These are phyloP conservation scores for Dactylellina parvicollis DNA, from an alignment of 2,329 filamentous ascomycete species.

Conservation along the genomic window DNA sequence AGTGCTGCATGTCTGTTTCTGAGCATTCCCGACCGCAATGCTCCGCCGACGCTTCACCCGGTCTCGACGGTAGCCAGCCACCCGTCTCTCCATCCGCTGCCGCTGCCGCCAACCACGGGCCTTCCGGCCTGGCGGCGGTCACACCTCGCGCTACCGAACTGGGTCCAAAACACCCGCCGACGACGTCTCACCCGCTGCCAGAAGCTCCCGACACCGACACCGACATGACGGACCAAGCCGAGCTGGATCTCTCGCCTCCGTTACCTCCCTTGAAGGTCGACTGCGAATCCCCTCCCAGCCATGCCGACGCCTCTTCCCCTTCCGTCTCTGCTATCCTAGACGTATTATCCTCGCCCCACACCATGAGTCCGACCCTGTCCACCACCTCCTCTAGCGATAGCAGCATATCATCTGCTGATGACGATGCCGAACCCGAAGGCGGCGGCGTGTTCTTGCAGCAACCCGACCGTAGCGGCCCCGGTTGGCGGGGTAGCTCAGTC, in stretches of 20 bases:
- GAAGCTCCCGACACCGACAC: slow-evolving; percentile 29
- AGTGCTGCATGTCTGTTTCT: slow-evolving; percentile 51
- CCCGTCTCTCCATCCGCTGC: slow-evolving; percentile 3
- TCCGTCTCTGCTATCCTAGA: slow-evolving; percentile 14
- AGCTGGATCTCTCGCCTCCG: slow-evolving; percentile 26
- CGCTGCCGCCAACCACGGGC: slow-evolving; percentile 2
- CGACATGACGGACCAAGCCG: slow-evolving; percentile 9
- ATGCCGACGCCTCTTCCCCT: slow-evolving; percentile 21
- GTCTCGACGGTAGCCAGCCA: slow-evolving; percentile 51
- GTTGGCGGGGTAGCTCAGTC: not conserved
- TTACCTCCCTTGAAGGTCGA: slow-evolving; percentile 35
- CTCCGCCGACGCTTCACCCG: slow-evolving; percentile 49
- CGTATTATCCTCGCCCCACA: slow-evolving; percentile 26
- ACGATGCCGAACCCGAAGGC: slow-evolving; percentile 2
- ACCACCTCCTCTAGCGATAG: slow-evolving; percentile 1
- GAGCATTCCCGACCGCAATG: slow-evolving; percentile 41
- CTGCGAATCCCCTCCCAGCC: slow-evolving; percentile 23
- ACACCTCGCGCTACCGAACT: slow-evolving; percentile 1
- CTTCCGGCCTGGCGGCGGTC: slow-evolving; percentile 2
- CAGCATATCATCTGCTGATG: slow-evolving; percentile 10
- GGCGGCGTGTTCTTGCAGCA: slow-evolving; percentile 24
- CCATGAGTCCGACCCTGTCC: slow-evolving; percentile 21
- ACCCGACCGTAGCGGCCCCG: not conserved
- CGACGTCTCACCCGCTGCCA: slow-evolving; percentile 14
- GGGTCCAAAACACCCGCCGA: slow-evolving; percentile 21